These are phyloP conservation scores for Cylindrodendrum hubeiense DNA, from an alignment of 2,329 filamentous ascomycete species.

Conservation along the genomic window DNA sequence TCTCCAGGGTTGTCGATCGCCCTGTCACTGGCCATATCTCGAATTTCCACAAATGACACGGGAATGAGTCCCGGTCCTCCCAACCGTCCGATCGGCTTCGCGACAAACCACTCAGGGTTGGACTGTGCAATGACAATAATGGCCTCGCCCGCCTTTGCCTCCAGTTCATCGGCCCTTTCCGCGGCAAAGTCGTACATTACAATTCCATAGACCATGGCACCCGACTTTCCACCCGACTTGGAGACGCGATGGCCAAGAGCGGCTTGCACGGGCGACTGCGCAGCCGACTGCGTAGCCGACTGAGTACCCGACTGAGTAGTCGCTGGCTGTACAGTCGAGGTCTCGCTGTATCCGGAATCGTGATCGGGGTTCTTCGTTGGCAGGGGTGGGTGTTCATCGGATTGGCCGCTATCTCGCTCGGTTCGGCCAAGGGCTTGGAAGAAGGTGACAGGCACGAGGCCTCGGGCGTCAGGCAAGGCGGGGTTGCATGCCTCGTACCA, in stretches of 20 bases:
- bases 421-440: conserved; percentile 95
- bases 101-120: conserved; percentile 99
- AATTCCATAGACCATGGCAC: conserved; percentile 95
- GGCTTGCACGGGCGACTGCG: conserved; percentile 30
- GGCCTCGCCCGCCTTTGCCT: conserved; percentile 93
- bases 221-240: conserved; percentile 66
- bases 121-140: conserved; percentile 99
- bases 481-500: conserved; percentile 99
- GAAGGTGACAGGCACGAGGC: conserved; percentile 92
- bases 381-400: conserved; percentile 64
- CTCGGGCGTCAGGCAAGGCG: conserved; percentile 84
- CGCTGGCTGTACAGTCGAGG: conserved; percentile 45
- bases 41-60: conserved; percentile 95
- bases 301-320: conserved; percentile 20
- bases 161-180: conserved; percentile 94
- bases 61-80: conserved; percentile 96
- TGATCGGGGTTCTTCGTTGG: conserved; percentile 76
- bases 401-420: conserved; percentile 87
- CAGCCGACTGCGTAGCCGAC: conserved; percentile 17
- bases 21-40: conserved; percentile 90
- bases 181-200: conserved; percentile 98
- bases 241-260: conserved; percentile 59
- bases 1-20: conserved; percentile 85
- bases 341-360: conserved; percentile 83
- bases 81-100: conserved; percentile 97